Percentiles rank a stretch among this genome's conserved stretches.
Conservation (phyloP, 2,329 filamentous ascomycete species). For the Cercospora berteroae region DNA sequence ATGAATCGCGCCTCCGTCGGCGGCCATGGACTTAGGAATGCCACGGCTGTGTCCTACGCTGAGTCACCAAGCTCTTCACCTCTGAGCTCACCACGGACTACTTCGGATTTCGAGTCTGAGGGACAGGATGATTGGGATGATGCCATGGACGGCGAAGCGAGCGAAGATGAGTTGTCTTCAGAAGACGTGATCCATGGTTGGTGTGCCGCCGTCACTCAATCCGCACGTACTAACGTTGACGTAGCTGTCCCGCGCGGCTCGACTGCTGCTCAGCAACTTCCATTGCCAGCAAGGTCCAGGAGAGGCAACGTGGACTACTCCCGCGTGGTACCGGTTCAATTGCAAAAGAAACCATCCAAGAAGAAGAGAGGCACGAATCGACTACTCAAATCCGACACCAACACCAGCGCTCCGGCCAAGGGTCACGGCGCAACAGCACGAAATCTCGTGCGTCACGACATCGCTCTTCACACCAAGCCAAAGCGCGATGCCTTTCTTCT, state of each 20-base stretch:
- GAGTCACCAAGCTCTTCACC: constrained; percentile 24
- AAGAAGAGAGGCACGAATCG: constrained; percentile 14
- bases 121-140: constrained; percentile 3
- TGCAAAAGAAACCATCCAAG: constrained; percentile 16
- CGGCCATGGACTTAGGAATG: constrained; percentile 17
- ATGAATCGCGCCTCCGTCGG: constrained; percentile 25
- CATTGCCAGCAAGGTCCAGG: constrained; percentile 31
- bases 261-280: neutral
- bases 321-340: constrained; percentile 4
- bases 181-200: constrained; percentile 28
- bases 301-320: constrained; percentile 29
- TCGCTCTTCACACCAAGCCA: constrained; percentile 43
- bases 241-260: constrained; percentile 18
- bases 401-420: neutral
- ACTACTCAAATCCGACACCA: constrained; percentile 23
- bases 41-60: constrained; percentile 24
- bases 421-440: constrained; percentile 40
- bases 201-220: neutral
- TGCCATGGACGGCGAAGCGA: constrained; percentile 2
- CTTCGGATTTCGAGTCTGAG: constrained; percentile 17
- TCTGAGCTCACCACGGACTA: constrained; percentile 14
- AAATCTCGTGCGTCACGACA: constrained; percentile 42
- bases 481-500: constrained; percentile 49
- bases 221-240: neutral
- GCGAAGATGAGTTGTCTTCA: constrained; percentile 27